Base-by-base conservation (phyloP, 345 rosid species). In the Iberis pinnata region DNA sequence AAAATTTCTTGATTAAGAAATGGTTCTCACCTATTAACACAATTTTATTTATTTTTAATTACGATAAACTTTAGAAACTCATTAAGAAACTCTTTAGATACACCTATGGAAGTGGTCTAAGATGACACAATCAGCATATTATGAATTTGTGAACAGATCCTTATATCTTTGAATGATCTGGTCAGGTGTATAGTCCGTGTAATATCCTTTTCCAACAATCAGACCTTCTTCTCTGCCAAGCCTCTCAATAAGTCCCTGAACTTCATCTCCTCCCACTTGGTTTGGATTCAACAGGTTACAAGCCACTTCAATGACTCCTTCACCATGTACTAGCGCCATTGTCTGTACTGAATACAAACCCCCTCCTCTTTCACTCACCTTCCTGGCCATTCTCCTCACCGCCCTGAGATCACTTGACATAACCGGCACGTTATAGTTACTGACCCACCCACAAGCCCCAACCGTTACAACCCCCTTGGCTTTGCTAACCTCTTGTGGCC, bases 301-400 rank as follows among this genome's bases (percentile, higher is more conserved):
- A 1, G 95, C 98, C 14, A 90, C 95, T 71, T 87, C 98, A 27
- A 65, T 82, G 14, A 79, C 65, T 36, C 71, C 76, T 51, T 76
- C 76, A 29, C 76, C 76, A 20, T 84, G 87, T 47, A 73, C 73
- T 39, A 90, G 84, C 24, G 89, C 96, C 98, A 90, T 87, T 45
- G 95, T 86, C 74, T 90, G 96, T 37, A 90, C 96, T 4, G 82
- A 79, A 44, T 70, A 64, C 64, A 87, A 78, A n/a, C 98, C 92
- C 0, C 92, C 96, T 52, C 95, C 86, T 71, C 95, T 78, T 63
- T 75, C 83, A 39, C 96, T 84, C 1, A 69, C 80, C 56, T 52
- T 70, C 67, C 80, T 82, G 12, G 95, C 82, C 12, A 87, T 61
- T 68, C 79, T 75, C 47, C 70, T 71, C 60, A 84, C 82, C 32